Percentiles rank a stretch among this genome's conserved stretches.
phyloP scores from a whole-genome alignment of 2,329 filamentous ascomycete species.

The Aspergillus puulaauensis region DNA sequence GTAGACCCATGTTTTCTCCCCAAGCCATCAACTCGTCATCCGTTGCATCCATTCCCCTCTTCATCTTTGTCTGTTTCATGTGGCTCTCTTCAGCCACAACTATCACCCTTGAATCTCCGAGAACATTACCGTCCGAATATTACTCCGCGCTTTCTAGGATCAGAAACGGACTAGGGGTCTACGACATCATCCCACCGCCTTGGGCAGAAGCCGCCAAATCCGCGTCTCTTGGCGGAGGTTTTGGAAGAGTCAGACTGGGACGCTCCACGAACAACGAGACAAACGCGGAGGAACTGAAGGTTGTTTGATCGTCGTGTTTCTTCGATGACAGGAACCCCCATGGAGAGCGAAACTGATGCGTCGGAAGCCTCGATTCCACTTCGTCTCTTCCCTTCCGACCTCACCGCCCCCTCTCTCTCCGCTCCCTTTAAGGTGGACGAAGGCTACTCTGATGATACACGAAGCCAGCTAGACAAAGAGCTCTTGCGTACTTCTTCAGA shows the following conservation, averaged over 20 bases:
- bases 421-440: constrained; percentile 68
- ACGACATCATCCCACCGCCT: constrained; percentile 5
- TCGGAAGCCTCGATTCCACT: constrained; percentile 21
- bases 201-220: background rate
- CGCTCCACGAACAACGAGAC: background rate
- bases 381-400: constrained; percentile 26
- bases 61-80: background rate
- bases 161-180: background rate
- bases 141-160: background rate
- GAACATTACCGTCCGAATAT: background rate
- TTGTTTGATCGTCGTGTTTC: background rate
- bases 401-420: constrained; percentile 30
- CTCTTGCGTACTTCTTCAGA: constrained; percentile 34
- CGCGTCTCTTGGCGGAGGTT: constrained; percentile 1
- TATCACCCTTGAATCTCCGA: background rate
- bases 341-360: constrained; percentile 31
- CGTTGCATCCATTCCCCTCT: background rate
- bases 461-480: constrained; percentile 47
- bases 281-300: background rate
- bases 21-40: background rate
- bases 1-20: background rate
- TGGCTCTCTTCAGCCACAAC: background rate
- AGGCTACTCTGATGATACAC: constrained; percentile 78
- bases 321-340: constrained; percentile 15
- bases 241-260: background rate